Evolutionary conservation across 371 early-diverging fungal species (phyloP), one percentile per base, ranked within the genome.

Genomic region (Actinomucor elegans): DNA sequence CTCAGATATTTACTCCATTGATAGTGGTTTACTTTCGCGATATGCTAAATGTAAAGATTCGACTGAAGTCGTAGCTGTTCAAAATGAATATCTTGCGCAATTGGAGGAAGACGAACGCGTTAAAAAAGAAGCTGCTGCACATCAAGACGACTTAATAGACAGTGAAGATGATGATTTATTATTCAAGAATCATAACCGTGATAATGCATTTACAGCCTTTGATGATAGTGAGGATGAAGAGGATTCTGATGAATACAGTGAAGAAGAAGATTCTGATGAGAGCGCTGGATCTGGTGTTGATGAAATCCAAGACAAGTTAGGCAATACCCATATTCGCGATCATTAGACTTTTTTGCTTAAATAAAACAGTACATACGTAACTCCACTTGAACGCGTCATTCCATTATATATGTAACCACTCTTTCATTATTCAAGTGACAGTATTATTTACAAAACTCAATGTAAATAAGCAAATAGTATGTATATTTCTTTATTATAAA

Each of bases 31-130:
- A 24, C 67, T 98, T 20, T 76, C 85, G 12, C 67, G 66, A 41
- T 99, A 99, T 69, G 75, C 87, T 0, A 72, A 84, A 52, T 99
- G 99, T 84, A 84, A 77, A 31, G 90, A 90, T 61, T 87, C 93
- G 4, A 69, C 83, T 5, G 93, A 92, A 45, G 88, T 99, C 1
- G 83, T 96, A 27, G 69, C 77, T 41, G 88, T 83, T 2, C 97
- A 98, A 64, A 91, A 89, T 46, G 83, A 88, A 61, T 96, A 85
- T 65, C 66, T 93, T 24, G 77, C 80, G 9, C 75, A 80, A 66
- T 69, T 88, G 29, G 85, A 77, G 45, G 73, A 77, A 36, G 75
- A 84, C 26, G 68, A 62, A 15, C 61, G 71, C 42, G 52, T 56
- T 26, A 69, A 69, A 35, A 42, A 55, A 29, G 66, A 60, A 46